These are phyloP conservation scores for Mucor ambiguus DNA, from an alignment of 371 early-diverging fungal genomes.

Conservation along the genomic window DNA sequence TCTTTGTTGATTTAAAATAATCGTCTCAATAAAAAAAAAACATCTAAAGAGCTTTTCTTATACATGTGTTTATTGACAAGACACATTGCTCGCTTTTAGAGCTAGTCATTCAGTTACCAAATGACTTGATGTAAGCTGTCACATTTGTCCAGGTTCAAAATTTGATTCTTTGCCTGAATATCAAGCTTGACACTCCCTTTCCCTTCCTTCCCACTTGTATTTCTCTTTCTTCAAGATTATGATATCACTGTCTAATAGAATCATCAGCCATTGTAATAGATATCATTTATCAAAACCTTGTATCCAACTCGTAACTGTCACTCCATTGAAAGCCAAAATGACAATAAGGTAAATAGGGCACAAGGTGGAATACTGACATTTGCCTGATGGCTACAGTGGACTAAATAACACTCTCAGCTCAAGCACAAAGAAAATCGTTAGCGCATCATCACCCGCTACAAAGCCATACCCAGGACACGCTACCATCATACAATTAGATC, in stretches of 20 bases:
- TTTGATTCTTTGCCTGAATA: background rate
- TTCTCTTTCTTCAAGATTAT: conserved; percentile 1
- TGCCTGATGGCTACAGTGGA: background rate
- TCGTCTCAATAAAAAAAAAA: conserved; percentile 5
- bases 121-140: conserved; percentile 7
- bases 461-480: background rate
- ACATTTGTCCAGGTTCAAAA: background rate
- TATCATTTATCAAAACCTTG: background rate
- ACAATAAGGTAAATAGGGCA: background rate
- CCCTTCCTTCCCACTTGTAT: background rate
- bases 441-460: background rate
- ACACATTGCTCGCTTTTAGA: background rate
- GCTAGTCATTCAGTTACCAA: background rate
- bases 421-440: background rate
- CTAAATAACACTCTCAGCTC: background rate
- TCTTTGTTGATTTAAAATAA: conserved; percentile 43
- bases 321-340: background rate
- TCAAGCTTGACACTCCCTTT: background rate
- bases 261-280: background rate
- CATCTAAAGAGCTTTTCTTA: background rate
- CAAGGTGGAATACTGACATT: background rate
- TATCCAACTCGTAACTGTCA: background rate
- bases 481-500: background rate
- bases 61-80: background rate
- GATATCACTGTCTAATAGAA: conserved; percentile 3